These are phyloP conservation scores for Neocatenulostroma microsporum DNA, from an alignment of 2,329 filamentous ascomycete genomes.

Conservation along the genomic window DNA sequence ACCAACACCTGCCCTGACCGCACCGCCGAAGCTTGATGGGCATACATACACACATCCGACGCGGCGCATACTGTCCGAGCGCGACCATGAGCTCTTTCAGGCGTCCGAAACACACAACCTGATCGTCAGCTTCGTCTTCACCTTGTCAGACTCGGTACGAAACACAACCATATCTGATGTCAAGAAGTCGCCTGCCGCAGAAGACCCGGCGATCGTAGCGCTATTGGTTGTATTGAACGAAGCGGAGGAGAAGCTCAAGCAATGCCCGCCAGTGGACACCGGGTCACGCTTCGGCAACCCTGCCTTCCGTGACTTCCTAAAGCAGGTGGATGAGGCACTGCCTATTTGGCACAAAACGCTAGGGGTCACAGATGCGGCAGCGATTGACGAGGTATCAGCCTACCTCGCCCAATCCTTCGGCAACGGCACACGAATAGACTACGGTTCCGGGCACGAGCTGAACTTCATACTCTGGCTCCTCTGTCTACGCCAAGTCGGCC, in stretches of 20 bases:
- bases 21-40: conserved; percentile 53
- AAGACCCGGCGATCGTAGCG: conserved; percentile 53
- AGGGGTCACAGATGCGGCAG: conserved; percentile 44
- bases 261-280: conserved; percentile 74
- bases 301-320: conserved; percentile 74
- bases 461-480: conserved; percentile 96
- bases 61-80: conserved; percentile 70
- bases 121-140: conserved; percentile 77
- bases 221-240: conserved; percentile 64
- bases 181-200: conserved; percentile 42
- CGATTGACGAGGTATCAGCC: conserved; percentile 62
- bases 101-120: conserved; percentile 67
- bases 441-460: conserved; percentile 92
- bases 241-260: conserved; percentile 57
- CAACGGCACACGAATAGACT: conserved; percentile 81
- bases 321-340: conserved; percentile 47
- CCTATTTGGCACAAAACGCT: conserved; percentile 58
- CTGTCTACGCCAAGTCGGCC: conserved; percentile 73
- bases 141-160: conserved; percentile 71
- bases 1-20: conserved; percentile 64
- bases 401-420: conserved; percentile 83
- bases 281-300: conserved; percentile 94
- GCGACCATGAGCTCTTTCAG: conserved; percentile 76
- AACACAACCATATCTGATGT: conserved; percentile 59
- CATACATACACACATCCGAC: conserved; percentile 56